Evolutionary conservation across 2,329 filamentous ascomycete species (phyloP).

Genomic region (Gaeumannomyces tritici): DNA sequence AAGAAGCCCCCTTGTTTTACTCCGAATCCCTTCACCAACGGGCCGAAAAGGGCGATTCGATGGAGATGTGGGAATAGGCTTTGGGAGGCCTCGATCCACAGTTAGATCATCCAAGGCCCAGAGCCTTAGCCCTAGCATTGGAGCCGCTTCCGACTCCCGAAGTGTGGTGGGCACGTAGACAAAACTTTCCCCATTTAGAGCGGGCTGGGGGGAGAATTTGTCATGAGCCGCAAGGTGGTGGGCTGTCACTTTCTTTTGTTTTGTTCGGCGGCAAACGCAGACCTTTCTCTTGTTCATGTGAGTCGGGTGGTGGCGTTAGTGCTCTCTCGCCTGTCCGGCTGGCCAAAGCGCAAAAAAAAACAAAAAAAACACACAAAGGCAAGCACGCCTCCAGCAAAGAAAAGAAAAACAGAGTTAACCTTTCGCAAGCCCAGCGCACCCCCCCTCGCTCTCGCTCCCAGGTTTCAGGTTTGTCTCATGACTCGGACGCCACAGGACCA

Average conservation of each 20-base stretch:
- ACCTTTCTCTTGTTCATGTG: neutral
- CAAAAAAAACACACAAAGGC: neutral
- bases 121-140: neutral
- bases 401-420: no score
- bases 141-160: neutral
- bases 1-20: neutral
- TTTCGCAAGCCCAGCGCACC: neutral
- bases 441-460: no score
- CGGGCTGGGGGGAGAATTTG: neutral
- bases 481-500: neutral
- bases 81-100: neutral
- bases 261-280: neutral
- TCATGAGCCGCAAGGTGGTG: neutral
- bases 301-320: no score
- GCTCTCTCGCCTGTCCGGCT: neutral
- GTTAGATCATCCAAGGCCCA: neutral
- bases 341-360: neutral
- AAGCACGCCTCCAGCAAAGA: no score
- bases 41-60: no score
- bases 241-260: neutral
- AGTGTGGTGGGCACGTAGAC: neutral
- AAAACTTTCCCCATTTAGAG: neutral
- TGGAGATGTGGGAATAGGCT: neutral
- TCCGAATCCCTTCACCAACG: neutral
- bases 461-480: conserved; percentile 1